Base-by-base conservation (phyloP, 805 yeast genomes). In the Starmerella kuoi region DNA sequence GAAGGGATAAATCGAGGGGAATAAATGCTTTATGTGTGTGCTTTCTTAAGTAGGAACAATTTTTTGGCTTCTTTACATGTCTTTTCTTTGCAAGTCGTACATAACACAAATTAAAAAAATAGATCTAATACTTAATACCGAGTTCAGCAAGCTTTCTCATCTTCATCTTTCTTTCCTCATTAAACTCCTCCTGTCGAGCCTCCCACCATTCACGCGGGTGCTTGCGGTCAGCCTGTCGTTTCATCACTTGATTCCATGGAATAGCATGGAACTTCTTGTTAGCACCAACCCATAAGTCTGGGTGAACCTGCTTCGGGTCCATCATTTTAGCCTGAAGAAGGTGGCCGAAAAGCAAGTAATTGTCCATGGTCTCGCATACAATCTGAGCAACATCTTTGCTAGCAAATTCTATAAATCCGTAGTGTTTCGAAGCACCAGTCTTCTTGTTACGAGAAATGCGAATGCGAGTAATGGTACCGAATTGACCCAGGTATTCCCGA, bases 331-430 rank as follows among this genome's bases (percentile, higher is more conserved):
- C 87, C 62, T 82, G 79, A 53, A 91, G 66, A 48, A 87, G 72
- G 61, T 88, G 96, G 5, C 93, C 93, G 65, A 83, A 77, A 35
- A 91, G 59, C 48, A 91, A 70, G 56, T 91, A 91, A 64, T 91
- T 91, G 63, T 91, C 79, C 98, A 91, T 91, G 35, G 96, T 78
- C 51, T 91, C 97, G 47, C 81, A 82, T 3, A 95, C 98, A 47
- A 86, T 69, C 52, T 76, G 72, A 35, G 97, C 96, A 42, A 81
- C 93, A 37, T 77, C 83, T 30, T 61, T 58, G 41, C 75, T 69
- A 32, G 70, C 73, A 57, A 88, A 91, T 63, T 91, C 95, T 35
- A 91, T 66, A 61, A 84, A 88, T 5, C 86, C 97, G 61, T 77
- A 88, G 60, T 86, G 96, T 64, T 85, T 87, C 14, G 94, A 77